Conservation (phyloP, 1,139 yeast genomes). For the Zygotorulaspora mrakii region DNA sequence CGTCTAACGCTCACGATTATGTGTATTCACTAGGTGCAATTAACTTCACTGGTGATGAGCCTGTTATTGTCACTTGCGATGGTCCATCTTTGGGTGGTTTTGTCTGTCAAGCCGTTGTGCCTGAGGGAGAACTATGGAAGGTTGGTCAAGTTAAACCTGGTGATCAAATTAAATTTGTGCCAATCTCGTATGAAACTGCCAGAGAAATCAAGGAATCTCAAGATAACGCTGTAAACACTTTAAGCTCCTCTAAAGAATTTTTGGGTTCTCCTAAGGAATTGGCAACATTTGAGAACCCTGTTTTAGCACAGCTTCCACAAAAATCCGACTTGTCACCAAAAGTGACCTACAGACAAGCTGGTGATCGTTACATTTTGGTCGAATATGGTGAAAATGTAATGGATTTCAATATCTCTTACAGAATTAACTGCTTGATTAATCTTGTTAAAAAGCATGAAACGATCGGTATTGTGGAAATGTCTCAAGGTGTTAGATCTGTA, state of each 20-base stretch:
- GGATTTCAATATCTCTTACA: slow-evolving; percentile 80
- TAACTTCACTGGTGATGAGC: slow-evolving; percentile 97
- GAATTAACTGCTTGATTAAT: slow-evolving; percentile 78
- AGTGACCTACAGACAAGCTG: slow-evolving; percentile 91
- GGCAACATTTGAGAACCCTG: slow-evolving; percentile 49
- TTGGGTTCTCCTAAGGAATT: slow-evolving; percentile 37
- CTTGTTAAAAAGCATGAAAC: slow-evolving; percentile 64
- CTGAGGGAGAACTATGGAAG: slow-evolving; percentile 97
- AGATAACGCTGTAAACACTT: slow-evolving; percentile 49
- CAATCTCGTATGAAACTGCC: slow-evolving; percentile 68
- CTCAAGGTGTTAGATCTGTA: slow-evolving; percentile 94
- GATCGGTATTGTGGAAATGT: slow-evolving; percentile 86
- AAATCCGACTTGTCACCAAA: slow-evolving; percentile 54
- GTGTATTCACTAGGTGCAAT: slow-evolving; percentile 95
- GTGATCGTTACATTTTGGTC: slow-evolving; percentile 85
- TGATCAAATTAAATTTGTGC: slow-evolving; percentile 74
- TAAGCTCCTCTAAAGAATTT: slow-evolving; percentile 38
- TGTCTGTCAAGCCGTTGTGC: slow-evolving; percentile 93
- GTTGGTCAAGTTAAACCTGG: slow-evolving; percentile 97
- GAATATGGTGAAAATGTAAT: slow-evolving; percentile 88
- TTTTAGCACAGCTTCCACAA: slow-evolving; percentile 49
- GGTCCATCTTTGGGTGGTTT: slow-evolving; percentile 98
- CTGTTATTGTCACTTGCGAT: slow-evolving; percentile 92
- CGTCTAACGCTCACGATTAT: slow-evolving; percentile 95
- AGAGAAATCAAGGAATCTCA: slow-evolving; percentile 57